These are phyloP conservation scores for Aspergillus phoenicis DNA, from an alignment of 2,329 filamentous ascomycete species.

Conservation along the genomic window DNA sequence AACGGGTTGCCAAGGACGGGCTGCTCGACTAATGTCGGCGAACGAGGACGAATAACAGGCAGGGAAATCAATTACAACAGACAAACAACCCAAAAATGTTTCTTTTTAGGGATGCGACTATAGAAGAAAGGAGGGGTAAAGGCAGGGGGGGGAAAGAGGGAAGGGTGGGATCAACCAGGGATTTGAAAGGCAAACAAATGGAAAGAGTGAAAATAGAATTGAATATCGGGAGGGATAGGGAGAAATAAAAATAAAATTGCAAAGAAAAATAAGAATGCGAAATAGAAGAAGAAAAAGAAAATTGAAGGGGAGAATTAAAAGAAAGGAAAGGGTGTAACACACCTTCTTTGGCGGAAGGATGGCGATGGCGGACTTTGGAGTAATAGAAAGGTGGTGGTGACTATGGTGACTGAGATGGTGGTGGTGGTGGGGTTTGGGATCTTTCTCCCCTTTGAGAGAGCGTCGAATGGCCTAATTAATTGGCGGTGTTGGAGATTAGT, in stretches of 20 bases:
- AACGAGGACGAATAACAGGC: conserved; percentile 4
- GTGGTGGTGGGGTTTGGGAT: conserved; percentile 53
- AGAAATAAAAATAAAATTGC: conserved; percentile 10
- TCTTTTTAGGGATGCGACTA: background rate
- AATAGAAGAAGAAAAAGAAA: background rate
- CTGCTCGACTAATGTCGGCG: conserved; percentile 12
- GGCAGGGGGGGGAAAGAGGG: conserved; percentile 4
- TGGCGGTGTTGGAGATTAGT: conserved; percentile 8
- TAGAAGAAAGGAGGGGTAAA: background rate
- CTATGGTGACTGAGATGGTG: conserved; percentile 14
- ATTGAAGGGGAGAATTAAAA: conserved; percentile 5
- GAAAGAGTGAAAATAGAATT: conserved; percentile 11
- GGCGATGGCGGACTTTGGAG: conserved; percentile 81
- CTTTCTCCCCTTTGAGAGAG: conserved; percentile 89
- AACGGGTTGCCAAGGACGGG: conserved; percentile 16
- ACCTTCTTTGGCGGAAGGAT: conserved; percentile 95
- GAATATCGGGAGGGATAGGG: conserved; percentile 1
- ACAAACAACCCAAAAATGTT: background rate
- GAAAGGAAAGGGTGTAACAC: conserved; percentile 34
- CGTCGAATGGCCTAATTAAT: conserved; percentile 70
- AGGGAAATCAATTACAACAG: conserved; percentile 3
- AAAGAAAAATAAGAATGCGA: conserved; percentile 4
- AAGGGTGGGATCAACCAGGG: conserved; percentile 3
- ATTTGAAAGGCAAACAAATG: background rate
- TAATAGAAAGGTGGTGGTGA: conserved; percentile 67